Evolutionary conservation across 805 yeast genomes (phyloP), one percentile per base, ranked within the genome.

Genomic region (Saturnispora halmiae): DNA sequence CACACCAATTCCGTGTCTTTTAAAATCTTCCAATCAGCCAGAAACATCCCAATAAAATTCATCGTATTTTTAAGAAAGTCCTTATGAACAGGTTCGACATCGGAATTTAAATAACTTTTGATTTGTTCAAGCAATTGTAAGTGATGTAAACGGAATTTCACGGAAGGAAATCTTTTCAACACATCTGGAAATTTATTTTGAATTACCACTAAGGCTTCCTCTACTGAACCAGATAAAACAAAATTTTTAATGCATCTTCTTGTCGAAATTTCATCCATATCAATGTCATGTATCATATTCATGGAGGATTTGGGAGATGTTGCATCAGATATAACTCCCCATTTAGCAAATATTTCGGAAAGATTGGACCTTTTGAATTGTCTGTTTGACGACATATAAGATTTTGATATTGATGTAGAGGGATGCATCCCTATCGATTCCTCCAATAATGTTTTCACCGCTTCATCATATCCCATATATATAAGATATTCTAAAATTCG

Each of bases 271-370:
- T 39, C 42, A 19, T 39, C 33, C 9, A 39, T 5, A 11, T 42
- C 38, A 6, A 32, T 13, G 9, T 40, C 26, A 21, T 28, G n/a
- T 40, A 20, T 43, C 40, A 27, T 44, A 40, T 34, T 51, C 46
- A 18, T 52, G 7, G 20, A n/a, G 25, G 19, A 16, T 22, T 19
- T 3, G 16, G 8, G 16, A n/a, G n/a, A n/a, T n/a, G n/a, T n/a
- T n/a, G n/a, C n/a, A n/a, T n/a, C n/a, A n/a, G 22, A 3, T 29
- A 14, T 15, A 14, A 4, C 26, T 11, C 41, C 41, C 82, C 87
- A 44, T 18, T 45, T 56, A 25, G 69, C 75, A 43, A 70, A 74
- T 44, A 69, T 74, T 41, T 52, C 56, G 11, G 51, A 52, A 18
- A 54, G 58, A 6, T 48, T 43, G 16, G 43, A 47, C 3, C 48